phyloP scores from a whole-genome alignment of 73 alveolate species.

The Blepharisma japonicum region DNA sequence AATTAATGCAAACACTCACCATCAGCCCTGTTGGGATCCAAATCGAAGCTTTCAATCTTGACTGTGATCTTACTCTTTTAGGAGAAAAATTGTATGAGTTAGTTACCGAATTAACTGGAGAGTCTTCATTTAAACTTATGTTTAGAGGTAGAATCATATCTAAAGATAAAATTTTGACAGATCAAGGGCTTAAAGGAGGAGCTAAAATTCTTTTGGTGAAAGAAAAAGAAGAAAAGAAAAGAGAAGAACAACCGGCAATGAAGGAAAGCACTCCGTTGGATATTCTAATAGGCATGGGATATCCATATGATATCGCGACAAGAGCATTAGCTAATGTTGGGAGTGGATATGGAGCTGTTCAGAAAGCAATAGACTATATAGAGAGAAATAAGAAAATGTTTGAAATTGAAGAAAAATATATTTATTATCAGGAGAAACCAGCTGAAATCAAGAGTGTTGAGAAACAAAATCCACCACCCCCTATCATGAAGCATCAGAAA shows the following conservation, averaged over 20 bases:
- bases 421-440: no score
- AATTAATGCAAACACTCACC: background rate
- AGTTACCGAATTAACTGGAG: background rate
- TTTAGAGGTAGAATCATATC: slow-evolving; percentile 6
- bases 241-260: background rate
- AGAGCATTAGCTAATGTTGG: background rate
- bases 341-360: background rate
- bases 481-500: no score
- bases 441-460: no score
- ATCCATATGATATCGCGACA: background rate
- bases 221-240: background rate
- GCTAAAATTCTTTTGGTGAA: slow-evolving; percentile 7
- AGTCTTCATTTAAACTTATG: slow-evolving; percentile 2
- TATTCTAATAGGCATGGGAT: background rate
- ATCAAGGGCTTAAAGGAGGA: background rate
- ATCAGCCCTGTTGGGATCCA: background rate
- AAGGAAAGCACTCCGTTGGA: background rate
- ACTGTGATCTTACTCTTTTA: background rate
- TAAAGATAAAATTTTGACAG: background rate
- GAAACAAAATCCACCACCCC: no score
- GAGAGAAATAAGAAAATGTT: background rate
- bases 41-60: background rate
- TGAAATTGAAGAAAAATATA: no score
- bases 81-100: background rate
- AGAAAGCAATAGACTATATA: background rate